Percentiles rank a stretch among this genome's conserved stretches.
Conservation (phyloP, 176 grass and related monocot species). For the Dendrocalamus sinicus region DNA sequence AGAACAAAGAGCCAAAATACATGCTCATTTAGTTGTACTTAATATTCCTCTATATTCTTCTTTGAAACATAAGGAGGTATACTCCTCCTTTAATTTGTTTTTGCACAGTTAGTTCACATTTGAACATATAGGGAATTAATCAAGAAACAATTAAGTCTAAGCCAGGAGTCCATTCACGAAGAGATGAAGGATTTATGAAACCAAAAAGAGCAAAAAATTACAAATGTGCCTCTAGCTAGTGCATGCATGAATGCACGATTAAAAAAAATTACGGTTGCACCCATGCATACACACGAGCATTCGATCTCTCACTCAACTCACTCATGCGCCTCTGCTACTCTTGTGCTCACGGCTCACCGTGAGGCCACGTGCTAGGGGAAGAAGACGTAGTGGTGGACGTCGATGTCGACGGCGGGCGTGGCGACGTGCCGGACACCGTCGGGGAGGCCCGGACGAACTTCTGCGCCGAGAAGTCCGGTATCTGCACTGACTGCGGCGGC, state of each 20-base stretch:
- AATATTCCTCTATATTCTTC: background rate
- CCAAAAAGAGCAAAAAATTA: background rate
- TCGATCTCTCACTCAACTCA: background rate
- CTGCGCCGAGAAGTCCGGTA: slow-evolving; percentile 50
- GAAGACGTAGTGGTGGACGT: slow-evolving; percentile 13
- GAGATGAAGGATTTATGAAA: background rate
- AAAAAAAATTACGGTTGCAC: background rate
- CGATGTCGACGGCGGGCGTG: background rate
- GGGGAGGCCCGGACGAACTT: slow-evolving; percentile 9
- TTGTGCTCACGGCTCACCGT: background rate
- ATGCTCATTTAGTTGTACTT: background rate
- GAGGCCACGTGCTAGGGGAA: slow-evolving; percentile 27
- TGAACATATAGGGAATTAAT: background rate
- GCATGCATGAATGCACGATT: background rate
- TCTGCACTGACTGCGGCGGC: slow-evolving; percentile 28
- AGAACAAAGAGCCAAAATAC: background rate
- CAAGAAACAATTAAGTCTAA: background rate
- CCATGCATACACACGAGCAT: slow-evolving; percentile 12
- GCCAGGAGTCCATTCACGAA: background rate
- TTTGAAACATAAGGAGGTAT: background rate
- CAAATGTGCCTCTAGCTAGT: background rate
- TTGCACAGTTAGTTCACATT: background rate
- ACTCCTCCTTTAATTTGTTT: background rate
- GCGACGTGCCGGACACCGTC: background rate
- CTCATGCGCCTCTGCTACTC: background rate